These are phyloP conservation scores for Starmerella powellii DNA, from an alignment of 805 yeast genomes.

Conservation along the genomic window DNA sequence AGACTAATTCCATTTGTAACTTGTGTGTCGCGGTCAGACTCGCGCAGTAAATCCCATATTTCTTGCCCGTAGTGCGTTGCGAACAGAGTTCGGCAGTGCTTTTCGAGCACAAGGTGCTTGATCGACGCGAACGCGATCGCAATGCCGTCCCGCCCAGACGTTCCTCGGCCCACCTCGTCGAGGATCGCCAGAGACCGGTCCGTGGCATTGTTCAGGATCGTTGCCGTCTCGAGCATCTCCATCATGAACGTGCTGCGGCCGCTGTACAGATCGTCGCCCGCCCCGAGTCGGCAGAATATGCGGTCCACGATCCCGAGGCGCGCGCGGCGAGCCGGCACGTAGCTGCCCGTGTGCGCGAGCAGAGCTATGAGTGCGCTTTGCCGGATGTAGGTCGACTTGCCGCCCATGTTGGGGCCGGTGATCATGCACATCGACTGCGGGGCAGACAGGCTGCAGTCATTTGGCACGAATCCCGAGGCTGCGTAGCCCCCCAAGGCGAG, in stretches of 20 bases:
- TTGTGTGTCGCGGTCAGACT: slow-evolving; percentile 8
- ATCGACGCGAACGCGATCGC: slow-evolving; percentile 75
- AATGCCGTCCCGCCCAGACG: slow-evolving; percentile 72
- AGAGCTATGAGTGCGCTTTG: slow-evolving; percentile 58
- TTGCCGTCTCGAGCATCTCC: slow-evolving; percentile 77
- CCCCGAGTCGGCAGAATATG: slow-evolving; percentile 69
- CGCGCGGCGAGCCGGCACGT: slow-evolving; percentile 54
- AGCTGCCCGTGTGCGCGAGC: slow-evolving; percentile 67
- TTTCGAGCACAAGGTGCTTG: slow-evolving; percentile 40
- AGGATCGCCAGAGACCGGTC: slow-evolving; percentile 57
- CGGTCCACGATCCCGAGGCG: slow-evolving; percentile 61
- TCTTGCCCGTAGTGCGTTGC: slow-evolving; percentile 77
- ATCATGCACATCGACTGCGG: slow-evolving; percentile 41
- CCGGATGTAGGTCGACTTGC: slow-evolving; percentile 65
- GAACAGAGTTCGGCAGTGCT: slow-evolving; percentile 63
- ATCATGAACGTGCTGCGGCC: slow-evolving; percentile 88
- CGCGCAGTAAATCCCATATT: slow-evolving; percentile 33
- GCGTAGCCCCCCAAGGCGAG: slow-evolving; percentile 36
- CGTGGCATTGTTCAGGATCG: slow-evolving; percentile 56
- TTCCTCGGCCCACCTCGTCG: slow-evolving; percentile 86
- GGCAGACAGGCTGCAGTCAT: slow-evolving; percentile 30
- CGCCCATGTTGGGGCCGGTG: slow-evolving; percentile 92
- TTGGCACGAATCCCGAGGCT: slow-evolving; percentile 36
- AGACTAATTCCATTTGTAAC: slow-evolving; percentile 4
- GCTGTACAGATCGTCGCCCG: slow-evolving; percentile 59